Base-by-base conservation (phyloP, 495 filamentous ascomycete species). In the Lasiosphaeria hispida region DNA sequence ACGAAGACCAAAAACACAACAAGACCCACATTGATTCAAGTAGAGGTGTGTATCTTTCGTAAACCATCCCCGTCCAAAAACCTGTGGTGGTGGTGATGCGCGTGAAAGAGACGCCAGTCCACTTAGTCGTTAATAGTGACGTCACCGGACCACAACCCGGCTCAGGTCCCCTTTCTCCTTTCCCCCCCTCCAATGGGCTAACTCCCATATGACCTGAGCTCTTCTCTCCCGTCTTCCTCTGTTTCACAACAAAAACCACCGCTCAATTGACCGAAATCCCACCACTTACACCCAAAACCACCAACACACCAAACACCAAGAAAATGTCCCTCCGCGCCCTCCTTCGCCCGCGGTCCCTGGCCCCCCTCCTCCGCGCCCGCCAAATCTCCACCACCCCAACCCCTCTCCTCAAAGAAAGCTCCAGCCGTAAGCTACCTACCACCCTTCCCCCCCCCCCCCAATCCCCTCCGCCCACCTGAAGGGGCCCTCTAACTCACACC, bases 321-420 rank as follows among this genome's bases (percentile, higher is more conserved):
- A 30, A 30, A 5, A 30, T 30, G 23, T 30, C 23, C 23, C 23
- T 30, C 23, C 23, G 23, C 23, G 23, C 5, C 23, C 23, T 30
- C 5, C 23, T 30, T 5, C 23, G 23, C 23, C 23, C 23, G 23
- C 23, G 23, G 23, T 9, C 30, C 43, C 18, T 45, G 43, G 17
- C 18, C 43, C 43, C 30, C 14, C 30, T 45, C 18, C 15, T 19
- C 17, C 43, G 2, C 14, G 23, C 23, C 5, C 23, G 18, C 43
- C 43, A 45, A 45, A 35, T 69, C 15, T 23, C 51, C 9, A 38
- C 41, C 3, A 63, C 53, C 18, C 4, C 63, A 1, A 7, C 18
- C 13, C 35, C 38, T 6, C 4, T 14, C 2, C 59, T 66, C 14
- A 69, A 69, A 52, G 66, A 69, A 41, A 60, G 50, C 41, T 6